Evolutionary conservation across 495 filamentous ascomycete genomes (phyloP), one percentile per base, ranked within the genome.

Genomic region (Rhypophila decipiens): DNA sequence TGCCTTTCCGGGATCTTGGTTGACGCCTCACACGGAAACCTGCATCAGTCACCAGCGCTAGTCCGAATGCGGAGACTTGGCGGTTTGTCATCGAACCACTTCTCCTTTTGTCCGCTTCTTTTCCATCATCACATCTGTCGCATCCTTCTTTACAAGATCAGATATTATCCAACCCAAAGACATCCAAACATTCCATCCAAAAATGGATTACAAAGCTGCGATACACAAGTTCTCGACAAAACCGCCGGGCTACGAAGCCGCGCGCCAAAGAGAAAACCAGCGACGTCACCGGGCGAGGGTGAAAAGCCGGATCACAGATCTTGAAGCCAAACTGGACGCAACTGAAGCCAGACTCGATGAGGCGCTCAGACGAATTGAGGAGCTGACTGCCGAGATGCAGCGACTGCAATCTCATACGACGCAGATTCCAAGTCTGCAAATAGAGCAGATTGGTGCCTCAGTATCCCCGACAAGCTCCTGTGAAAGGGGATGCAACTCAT

Each of bases 251-350:
- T 46, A 55, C 19, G 49, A 63, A 12, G 59, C 59, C 9, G 59
- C 59, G 2, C 51, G 59, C 1, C 44, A 53, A 17, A 53, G 57
- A 0, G 59, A 60, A 31, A 65, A 65, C 44, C 61, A 65, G 43
- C 59, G 61, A 18, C 56, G 61, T 9, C 61, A 65, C 38, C 59
- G 61, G 3, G 59, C 59, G 11, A 51, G 57, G 31, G 59, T 62
- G 17, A 65, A 65, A 41, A 39, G 44, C 22, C 44, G 39, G 1
- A 55, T 62, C 10, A 23, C 40, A 13, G 56, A 60, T 19, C 57
- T 65, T 2, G 59, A 65, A 37, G 17, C 31, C 1, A 22, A 50
- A 1, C 49, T 64, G 1, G 39, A 33, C 7, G 37, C 13, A 4
- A 51, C 58, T 0, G 46, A 55, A 35, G 39, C 5, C 12, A 39